phyloP scores from a whole-genome alignment of 352 stramenopile species.

The Globisporangium spinosum region DNA sequence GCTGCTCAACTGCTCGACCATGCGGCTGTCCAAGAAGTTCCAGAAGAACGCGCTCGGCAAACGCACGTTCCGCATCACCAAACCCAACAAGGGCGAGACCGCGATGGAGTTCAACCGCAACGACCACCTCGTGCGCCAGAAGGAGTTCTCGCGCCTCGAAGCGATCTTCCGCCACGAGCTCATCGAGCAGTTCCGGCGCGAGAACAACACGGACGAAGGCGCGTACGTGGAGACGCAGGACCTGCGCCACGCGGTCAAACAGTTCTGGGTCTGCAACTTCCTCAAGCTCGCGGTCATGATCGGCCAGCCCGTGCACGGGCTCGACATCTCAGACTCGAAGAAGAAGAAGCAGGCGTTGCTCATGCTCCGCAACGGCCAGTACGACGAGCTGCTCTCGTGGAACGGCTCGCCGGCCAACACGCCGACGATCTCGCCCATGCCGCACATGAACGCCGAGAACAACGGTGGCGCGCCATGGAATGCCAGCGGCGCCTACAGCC shows the following conservation, averaged over 20 bases:
- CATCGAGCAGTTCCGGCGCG: slow-evolving; percentile 72
- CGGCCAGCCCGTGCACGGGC: slow-evolving; percentile 63
- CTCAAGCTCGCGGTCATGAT: slow-evolving; percentile 79
- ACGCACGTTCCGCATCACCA: slow-evolving; percentile 76
- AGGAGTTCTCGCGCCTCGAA: slow-evolving; percentile 68
- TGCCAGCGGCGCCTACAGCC: slow-evolving; percentile 9
- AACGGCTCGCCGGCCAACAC: slow-evolving; percentile 38
- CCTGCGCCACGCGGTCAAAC: slow-evolving; percentile 69
- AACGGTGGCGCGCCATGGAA: slow-evolving; percentile 23
- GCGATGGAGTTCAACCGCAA: slow-evolving; percentile 66
- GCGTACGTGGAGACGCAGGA: slow-evolving; percentile 67
- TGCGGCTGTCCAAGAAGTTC: slow-evolving; percentile 88
- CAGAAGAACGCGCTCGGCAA: slow-evolving; percentile 87
- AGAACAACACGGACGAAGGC: slow-evolving; percentile 82
- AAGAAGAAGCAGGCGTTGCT: slow-evolving; percentile 80
- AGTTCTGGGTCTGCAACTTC: slow-evolving; percentile 86
- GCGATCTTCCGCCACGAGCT: slow-evolving; percentile 79
- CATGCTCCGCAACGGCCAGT: slow-evolving; percentile 74
- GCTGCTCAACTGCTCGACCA: slow-evolving; percentile 88
- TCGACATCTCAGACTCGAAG: slow-evolving; percentile 78
- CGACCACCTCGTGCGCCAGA: slow-evolving; percentile 63
- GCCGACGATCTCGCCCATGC: slow-evolving; percentile 40
- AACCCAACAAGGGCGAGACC: slow-evolving; percentile 56
- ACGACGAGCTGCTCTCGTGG: slow-evolving; percentile 71
- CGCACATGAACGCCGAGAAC: slow-evolving; percentile 17